phyloP scores from a whole-genome alignment of 306 rosid genomes.

The Hippophae rhamnoides region DNA sequence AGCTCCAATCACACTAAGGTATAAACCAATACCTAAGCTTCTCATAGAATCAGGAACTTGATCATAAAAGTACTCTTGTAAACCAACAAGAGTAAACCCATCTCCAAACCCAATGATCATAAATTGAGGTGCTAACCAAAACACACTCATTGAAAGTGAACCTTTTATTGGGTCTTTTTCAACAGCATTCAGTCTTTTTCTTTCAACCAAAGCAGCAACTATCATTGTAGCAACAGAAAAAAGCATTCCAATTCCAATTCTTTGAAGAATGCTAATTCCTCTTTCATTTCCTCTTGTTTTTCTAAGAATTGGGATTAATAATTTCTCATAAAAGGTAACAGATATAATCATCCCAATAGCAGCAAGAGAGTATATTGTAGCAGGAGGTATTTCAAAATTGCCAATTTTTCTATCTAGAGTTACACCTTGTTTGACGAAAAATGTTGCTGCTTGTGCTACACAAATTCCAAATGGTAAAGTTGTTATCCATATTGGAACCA shows the following conservation, averaged over 20 bases:
- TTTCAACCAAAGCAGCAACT: conserved; percentile 58
- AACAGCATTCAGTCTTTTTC: conserved; percentile 37
- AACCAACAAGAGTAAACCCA: conserved; percentile 69
- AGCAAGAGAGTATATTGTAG: conserved; percentile 51
- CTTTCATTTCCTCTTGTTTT: conserved; percentile 58
- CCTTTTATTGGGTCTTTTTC: conserved; percentile 21
- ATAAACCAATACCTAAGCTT: conserved; percentile 75
- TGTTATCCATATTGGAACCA: conserved; percentile 77
- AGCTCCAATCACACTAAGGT: conserved; percentile 67
- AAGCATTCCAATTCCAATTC: conserved; percentile 80
- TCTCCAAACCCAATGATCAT: conserved; percentile 81
- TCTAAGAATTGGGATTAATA: conserved; percentile 54
- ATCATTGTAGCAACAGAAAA: conserved; percentile 49
- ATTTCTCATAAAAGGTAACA: conserved; percentile 57
- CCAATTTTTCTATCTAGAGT: conserved; percentile 37
- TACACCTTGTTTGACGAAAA: conserved; percentile 72
- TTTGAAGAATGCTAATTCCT: conserved; percentile 76
- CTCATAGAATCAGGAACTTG: conserved; percentile 97
- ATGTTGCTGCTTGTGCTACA: conserved; percentile 69
- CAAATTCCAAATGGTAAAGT: conserved; percentile 65
- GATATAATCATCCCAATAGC: conserved; percentile 71
- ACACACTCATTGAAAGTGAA: conserved; percentile 51
- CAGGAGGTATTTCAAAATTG: conserved; percentile 56
- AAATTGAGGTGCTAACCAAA: conserved; percentile 83
- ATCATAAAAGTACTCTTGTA: conserved; percentile 81